Base-by-base conservation (phyloP, 2,329 filamentous ascomycete species). In the Metarhizium sp. region DNA sequence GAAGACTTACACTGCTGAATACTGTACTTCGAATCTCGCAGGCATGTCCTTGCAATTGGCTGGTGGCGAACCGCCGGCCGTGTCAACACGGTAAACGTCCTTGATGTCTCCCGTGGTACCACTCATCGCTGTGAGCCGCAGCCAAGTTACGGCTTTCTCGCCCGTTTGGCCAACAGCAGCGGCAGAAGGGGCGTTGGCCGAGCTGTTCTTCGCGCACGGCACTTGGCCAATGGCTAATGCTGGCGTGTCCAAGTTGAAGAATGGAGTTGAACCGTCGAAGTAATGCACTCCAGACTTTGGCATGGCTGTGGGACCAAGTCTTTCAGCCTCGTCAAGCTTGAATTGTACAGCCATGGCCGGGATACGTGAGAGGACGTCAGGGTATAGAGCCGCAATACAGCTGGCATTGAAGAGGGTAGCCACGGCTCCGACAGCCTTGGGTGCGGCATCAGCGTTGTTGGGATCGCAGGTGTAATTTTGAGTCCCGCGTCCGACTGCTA, bases 381-480 rank as follows among this genome's bases (percentile, higher is more conserved):
- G 85, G 63, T 84, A 85, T 61, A 81, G 75, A 46, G 87, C 78
- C 6, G 87, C 87, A 38, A 92, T 71, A 73, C 92, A 96, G 62
- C 85, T 88, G 57, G 85, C 88, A 72, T 96, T 91, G 84, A 88
- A 96, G 63, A 97, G 88, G 1, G 82, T 85, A 54, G 92, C 92
- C 0, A 90, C 67, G 54, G 92, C 92, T 59, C 92, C 92, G 51
- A 77, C 71, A 18, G 85, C 77, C 10, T 75, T 76, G 14, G 92
- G 92, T 0, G 73, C 73, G 0, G 82, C 79, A 3, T 79, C 80
- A 2, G 80, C 67, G 62, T 87, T 80, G 59, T 72, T 72, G 54
- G 78, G 73, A 57, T 81, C 76, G 77, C 92, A 96, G 52, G 90
- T 95, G 77, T 96, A 97, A 79, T 96, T 96, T 74, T 96, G 86